These are phyloP conservation scores for Cicer cuneatum DNA, from an alignment of 306 rosid species.

Conservation along the genomic window DNA sequence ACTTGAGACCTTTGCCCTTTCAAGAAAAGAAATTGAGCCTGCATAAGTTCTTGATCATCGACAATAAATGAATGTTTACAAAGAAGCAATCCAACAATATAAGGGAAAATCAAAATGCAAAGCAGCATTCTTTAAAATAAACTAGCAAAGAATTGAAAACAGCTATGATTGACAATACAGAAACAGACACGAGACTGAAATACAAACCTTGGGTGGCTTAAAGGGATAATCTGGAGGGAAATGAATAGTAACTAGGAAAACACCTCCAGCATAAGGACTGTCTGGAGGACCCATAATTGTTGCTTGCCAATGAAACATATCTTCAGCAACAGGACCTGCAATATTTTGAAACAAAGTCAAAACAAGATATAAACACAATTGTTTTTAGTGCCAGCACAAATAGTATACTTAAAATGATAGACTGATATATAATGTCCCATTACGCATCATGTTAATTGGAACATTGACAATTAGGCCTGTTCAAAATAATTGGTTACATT, in stretches of 20 bases:
- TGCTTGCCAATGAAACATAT: slow-evolving; percentile 54
- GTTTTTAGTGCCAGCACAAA: neutral
- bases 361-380: neutral
- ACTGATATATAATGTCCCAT: slow-evolving; percentile 8
- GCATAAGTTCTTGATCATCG: neutral
- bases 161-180: neutral
- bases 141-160: neutral
- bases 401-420: neutral
- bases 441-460: neutral
- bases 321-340: slow-evolving; percentile 79
- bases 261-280: slow-evolving; percentile 84
- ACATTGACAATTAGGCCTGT: neutral
- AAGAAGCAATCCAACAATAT: slow-evolving; percentile 1
- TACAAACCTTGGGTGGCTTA: slow-evolving; percentile 33
- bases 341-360: slow-evolving; percentile 25
- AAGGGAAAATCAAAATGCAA: neutral
- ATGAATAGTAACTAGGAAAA: slow-evolving; percentile 75
- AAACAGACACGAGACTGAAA: slow-evolving; percentile 2
- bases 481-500: neutral
- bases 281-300: slow-evolving; percentile 89
- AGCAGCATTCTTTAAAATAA: slow-evolving; percentile 6
- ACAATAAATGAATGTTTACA: neutral
- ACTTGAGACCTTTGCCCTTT: too few relatives aligned
- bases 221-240: slow-evolving; percentile 16
- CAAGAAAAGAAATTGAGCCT: neutral